Conservation (phyloP, 495 filamentous ascomycete genomes). For the Penicillium nucicola region DNA sequence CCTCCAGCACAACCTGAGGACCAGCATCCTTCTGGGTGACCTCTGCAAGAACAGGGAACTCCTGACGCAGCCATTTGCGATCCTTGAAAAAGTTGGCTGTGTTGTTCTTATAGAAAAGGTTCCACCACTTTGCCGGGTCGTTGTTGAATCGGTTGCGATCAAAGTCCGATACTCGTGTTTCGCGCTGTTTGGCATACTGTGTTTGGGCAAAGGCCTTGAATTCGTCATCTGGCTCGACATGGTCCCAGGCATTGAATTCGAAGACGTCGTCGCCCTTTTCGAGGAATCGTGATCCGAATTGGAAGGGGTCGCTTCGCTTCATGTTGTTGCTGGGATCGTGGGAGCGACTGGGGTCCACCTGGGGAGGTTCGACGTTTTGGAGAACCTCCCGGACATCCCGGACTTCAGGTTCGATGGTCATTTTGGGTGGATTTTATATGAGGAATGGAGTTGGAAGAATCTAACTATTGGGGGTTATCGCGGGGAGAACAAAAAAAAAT, state of each 20-base stretch:
- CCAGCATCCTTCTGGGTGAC: slow-evolving; percentile 63
- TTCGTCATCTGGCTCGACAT: slow-evolving; percentile 78
- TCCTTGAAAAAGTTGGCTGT: slow-evolving; percentile 97
- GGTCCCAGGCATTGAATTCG: slow-evolving; percentile 98
- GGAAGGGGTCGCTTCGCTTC: slow-evolving; percentile 88
- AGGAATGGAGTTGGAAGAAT: not conserved
- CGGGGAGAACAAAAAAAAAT: slow-evolving; percentile 12
- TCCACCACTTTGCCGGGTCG: slow-evolving; percentile 93
- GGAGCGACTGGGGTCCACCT: slow-evolving; percentile 43
- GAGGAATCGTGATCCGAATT: slow-evolving; percentile 88
- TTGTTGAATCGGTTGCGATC: slow-evolving; percentile 83
- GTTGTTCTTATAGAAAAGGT: slow-evolving; percentile 94
- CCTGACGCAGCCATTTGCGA: slow-evolving; percentile 91
- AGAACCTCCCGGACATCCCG: slow-evolving; percentile 27
- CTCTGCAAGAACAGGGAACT: slow-evolving; percentile 79
- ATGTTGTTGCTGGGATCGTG: slow-evolving; percentile 54
- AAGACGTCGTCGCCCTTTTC: slow-evolving; percentile 81
- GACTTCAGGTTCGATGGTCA: slow-evolving; percentile 21
- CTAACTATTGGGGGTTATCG: not conserved
- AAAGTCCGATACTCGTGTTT: slow-evolving; percentile 79
- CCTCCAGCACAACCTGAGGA: slow-evolving; percentile 69
- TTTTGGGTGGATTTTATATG: slow-evolving; percentile 1
- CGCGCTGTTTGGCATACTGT: slow-evolving; percentile 80
- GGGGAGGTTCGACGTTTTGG: slow-evolving; percentile 47
- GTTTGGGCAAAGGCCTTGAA: slow-evolving; percentile 78